phyloP scores from a whole-genome alignment of 495 filamentous ascomycete genomes.

The Aspergillus steynii region DNA sequence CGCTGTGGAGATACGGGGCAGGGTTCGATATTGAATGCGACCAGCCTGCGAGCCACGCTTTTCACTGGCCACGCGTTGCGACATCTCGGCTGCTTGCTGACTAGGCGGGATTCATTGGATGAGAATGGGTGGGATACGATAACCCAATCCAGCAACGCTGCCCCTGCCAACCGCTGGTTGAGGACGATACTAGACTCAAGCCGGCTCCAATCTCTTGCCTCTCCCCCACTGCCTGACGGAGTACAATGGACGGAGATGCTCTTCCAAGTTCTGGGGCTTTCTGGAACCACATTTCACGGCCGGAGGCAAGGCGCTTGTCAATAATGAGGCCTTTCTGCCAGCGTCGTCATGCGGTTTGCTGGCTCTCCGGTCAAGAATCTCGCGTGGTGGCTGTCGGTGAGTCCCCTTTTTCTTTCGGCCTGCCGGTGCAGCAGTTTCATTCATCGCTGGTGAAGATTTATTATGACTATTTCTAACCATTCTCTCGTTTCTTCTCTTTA shows the following conservation, averaged over 20 bases:
- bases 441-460: neutral
- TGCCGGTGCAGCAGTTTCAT: neutral
- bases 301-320: neutral
- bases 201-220: neutral
- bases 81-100: neutral
- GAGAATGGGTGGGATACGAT: neutral
- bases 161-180: neutral
- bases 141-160: neutral
- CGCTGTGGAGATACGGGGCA: neutral
- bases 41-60: neutral
- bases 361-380: neutral
- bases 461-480: neutral
- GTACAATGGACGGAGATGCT: neutral
- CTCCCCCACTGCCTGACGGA: neutral
- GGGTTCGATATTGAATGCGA: neutral
- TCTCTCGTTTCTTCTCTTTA: neutral
- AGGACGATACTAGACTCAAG: neutral
- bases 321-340: neutral
- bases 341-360: neutral
- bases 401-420: neutral
- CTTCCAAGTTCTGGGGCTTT: neutral
- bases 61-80: neutral
- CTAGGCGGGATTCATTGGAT: neutral
- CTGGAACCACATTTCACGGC: neutral
- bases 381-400: neutral